phyloP scores from a whole-genome alignment of 2,329 filamentous ascomycete species.

The Ascocoryne sarcoides region DNA sequence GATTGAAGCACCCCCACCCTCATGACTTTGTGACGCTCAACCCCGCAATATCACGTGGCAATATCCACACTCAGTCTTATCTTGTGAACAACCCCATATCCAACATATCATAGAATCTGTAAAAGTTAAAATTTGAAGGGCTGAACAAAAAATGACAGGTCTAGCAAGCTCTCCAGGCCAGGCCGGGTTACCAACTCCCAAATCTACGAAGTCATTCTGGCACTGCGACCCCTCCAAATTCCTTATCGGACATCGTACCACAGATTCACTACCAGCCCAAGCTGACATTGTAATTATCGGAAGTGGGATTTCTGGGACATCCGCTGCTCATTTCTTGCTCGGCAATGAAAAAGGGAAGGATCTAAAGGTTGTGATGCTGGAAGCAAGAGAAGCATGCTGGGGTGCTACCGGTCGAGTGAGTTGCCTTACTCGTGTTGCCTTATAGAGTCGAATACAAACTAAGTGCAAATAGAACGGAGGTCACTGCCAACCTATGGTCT shows the following conservation, averaged over 20 bases:
- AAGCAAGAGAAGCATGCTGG: conserved; percentile 73
- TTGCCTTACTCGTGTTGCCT: conserved; percentile 11
- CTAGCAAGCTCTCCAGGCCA: conserved; percentile 9
- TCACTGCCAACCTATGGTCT: conserved; percentile 68
- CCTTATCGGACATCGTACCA: conserved; percentile 61
- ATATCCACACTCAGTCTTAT: neutral
- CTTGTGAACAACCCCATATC: neutral
- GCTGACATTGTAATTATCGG: conserved; percentile 67
- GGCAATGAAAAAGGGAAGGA: conserved; percentile 35
- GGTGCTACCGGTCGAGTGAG: conserved; percentile 73
- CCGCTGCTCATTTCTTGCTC: conserved; percentile 54
- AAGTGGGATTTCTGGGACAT: conserved; percentile 68
- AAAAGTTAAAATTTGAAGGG: neutral
- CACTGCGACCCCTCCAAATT: conserved; percentile 56
- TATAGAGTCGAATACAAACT: conserved; percentile 3
- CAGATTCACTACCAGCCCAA: conserved; percentile 47
- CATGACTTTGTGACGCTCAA: too few species aligned
- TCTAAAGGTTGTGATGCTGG: conserved; percentile 59
- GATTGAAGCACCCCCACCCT: too few species aligned
- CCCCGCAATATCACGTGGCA: neutral
- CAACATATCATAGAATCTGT: neutral
- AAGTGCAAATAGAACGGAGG: conserved; percentile 48
- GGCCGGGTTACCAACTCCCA: conserved; percentile 44
- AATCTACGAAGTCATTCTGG: conserved; percentile 64
- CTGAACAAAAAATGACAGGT: conserved; percentile 14